phyloP scores from a whole-genome alignment of 805 yeast species.

The Spathaspora girioi region DNA sequence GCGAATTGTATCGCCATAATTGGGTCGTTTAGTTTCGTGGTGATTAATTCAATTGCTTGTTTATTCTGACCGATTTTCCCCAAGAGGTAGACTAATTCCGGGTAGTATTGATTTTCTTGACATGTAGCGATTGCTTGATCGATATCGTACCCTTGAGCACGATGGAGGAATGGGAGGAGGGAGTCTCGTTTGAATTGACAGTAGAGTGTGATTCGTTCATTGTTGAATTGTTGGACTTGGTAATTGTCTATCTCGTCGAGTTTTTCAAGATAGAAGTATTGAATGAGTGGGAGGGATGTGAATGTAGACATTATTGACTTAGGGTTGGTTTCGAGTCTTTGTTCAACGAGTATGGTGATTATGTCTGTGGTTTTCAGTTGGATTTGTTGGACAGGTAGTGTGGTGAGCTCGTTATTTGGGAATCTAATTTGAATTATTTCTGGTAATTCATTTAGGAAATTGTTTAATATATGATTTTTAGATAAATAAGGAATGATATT shows the following conservation, averaged over 20 bases:
- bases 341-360: conserved; percentile 54
- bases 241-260: conserved; percentile 56
- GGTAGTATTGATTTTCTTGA: conserved; percentile 46
- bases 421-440: conserved; percentile 45
- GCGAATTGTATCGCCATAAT: conserved; percentile 79
- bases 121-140: conserved; percentile 69
- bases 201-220: conserved; percentile 61
- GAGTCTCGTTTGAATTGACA: conserved; percentile 55
- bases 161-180: conserved; percentile 58
- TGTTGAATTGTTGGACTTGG: conserved; percentile 55
- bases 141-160: conserved; percentile 48
- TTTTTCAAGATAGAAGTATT: conserved; percentile 62
- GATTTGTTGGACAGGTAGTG: conserved; percentile 40
- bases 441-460: conserved; percentile 48
- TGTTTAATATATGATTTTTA: conserved; percentile 57
- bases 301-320: conserved; percentile 46
- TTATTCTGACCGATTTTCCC: conserved; percentile 79
- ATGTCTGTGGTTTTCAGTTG: conserved; percentile 38
- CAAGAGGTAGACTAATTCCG: conserved; percentile 76
- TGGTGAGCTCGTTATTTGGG: conserved; percentile 28
- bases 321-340: conserved; percentile 64
- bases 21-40: conserved; percentile 76
- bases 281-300: conserved; percentile 44
- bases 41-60: conserved; percentile 72
- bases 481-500: conserved; percentile 56